A percentile compares a stretch with the other conserved stretches of the same genome.
Evolutionary conservation across 208 protist species (phyloP).

Genomic region (Acanthamoeba royreba): DNA sequence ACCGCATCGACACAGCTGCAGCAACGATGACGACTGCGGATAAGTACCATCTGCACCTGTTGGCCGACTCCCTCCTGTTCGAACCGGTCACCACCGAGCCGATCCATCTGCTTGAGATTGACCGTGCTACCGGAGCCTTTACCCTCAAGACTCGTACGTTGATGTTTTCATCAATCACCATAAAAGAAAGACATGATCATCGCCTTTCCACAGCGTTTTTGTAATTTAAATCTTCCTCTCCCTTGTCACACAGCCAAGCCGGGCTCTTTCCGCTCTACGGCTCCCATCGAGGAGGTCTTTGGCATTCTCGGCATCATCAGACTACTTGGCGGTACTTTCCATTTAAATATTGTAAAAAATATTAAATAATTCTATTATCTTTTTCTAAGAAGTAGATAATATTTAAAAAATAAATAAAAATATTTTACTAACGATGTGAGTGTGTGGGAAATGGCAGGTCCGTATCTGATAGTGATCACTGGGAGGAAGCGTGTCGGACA

Average conservation of each 20-base stretch:
- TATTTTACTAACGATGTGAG: no score
- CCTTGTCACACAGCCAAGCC: background rate
- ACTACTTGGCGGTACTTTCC: background rate
- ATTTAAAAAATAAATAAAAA: no score
- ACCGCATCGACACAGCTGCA: no score
- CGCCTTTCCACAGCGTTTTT: no score
- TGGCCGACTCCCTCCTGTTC: background rate
- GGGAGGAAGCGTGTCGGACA: background rate
- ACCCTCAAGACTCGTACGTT: background rate
- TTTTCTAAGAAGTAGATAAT: no score
- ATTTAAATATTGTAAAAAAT: no score
- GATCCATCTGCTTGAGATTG: background rate
- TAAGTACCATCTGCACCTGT: background rate
- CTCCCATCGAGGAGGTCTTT: background rate
- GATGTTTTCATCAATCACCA: background rate
- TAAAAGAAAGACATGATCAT: background rate
- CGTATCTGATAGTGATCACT: background rate
- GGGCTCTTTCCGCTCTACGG: background rate
- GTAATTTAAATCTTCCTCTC: background rate
- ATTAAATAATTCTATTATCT: background rate
- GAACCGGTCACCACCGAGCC: background rate
- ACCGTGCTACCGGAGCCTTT: background rate
- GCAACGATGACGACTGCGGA: background rate
- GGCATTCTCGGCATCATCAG: background rate
- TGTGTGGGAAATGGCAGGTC: background rate